Conservation (phyloP, 2,329 filamentous ascomycete genomes). For the Curvularia sp. region DNA sequence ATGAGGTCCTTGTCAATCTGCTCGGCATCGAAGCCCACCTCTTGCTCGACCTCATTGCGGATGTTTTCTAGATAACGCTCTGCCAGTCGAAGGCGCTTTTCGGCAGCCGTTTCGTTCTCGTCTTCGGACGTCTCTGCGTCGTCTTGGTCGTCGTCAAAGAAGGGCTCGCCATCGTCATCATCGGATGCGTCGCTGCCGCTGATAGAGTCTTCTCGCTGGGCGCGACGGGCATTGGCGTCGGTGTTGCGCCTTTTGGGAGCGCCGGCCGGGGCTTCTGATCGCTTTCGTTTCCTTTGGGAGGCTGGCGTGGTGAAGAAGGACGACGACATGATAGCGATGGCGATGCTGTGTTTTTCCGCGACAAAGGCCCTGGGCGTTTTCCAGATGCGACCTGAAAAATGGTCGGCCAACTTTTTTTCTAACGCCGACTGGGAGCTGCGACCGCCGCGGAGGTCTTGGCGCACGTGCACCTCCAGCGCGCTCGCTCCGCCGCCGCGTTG, state of each 20-base stretch:
- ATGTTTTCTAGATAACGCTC: conserved; percentile 94
- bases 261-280: conserved; percentile 60
- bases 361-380: background rate
- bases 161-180: conserved; percentile 63
- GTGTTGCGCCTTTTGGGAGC: conserved; percentile 67
- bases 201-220: conserved; percentile 76
- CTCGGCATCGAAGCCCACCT: conserved; percentile 88
- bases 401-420: conserved; percentile 44
- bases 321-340: conserved; percentile 65
- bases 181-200: conserved; percentile 80
- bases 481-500: conserved; percentile 5
- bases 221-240: conserved; percentile 56
- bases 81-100: conserved; percentile 83
- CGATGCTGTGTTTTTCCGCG: conserved; percentile 15
- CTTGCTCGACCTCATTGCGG: conserved; percentile 74
- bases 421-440: conserved; percentile 31
- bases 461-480: conserved; percentile 13
- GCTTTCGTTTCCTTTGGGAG: conserved; percentile 89
- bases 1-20: conserved; percentile 93
- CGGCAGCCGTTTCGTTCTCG: conserved; percentile 86
- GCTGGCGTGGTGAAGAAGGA: conserved; percentile 94
- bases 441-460: conserved; percentile 16
- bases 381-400: conserved; percentile 19
- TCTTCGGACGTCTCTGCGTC: conserved; percentile 69
- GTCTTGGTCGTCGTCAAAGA: conserved; percentile 47